These are phyloP conservation scores for Diaporthe sp. DNA, from an alignment of 2,329 filamentous ascomycete species.

Conservation along the genomic window DNA sequence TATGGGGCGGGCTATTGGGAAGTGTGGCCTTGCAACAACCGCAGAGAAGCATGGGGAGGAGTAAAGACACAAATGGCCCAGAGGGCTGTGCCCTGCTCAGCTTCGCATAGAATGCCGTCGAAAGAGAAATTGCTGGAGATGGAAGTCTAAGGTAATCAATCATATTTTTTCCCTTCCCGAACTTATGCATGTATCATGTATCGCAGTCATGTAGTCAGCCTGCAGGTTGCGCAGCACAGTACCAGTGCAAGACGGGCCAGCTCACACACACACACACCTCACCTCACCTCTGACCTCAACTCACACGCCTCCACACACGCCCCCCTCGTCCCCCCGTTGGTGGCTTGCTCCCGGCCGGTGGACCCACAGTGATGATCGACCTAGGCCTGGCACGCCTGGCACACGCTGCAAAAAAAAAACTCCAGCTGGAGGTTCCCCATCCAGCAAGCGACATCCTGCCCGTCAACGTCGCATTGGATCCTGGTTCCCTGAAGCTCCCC, in stretches of 20 bases:
- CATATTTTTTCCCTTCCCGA: neutral
- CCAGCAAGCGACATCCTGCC: neutral
- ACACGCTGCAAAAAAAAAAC: neutral
- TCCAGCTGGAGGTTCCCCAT: neutral
- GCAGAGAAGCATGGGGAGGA: neutral
- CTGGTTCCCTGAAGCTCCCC: conserved; percentile 28
- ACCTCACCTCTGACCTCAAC: neutral
- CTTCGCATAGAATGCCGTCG: neutral
- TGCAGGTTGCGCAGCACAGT: no score
- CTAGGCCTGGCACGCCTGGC: neutral
- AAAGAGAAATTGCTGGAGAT: neutral
- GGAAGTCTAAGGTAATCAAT: conserved; percentile 4
- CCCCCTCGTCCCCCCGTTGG: neutral
- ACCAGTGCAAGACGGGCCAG: conserved; percentile 9
- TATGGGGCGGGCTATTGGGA: neutral
- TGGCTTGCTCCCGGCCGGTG: conserved; percentile 15
- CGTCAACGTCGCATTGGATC: conserved; percentile 18
- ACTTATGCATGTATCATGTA: conserved; percentile 3
- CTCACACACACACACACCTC: neutral
- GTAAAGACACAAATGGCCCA: neutral
- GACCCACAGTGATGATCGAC: conserved; percentile 24
- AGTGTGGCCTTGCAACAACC: neutral
- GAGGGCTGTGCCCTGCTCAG: conserved; percentile 4
- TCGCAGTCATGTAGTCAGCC: conserved; percentile 25
- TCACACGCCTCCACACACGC: neutral